Evolutionary conservation across 192 early-diverging fungal genomes (phyloP), one percentile per base, ranked within the genome.

Genomic region (Coemansia javaensis): DNA sequence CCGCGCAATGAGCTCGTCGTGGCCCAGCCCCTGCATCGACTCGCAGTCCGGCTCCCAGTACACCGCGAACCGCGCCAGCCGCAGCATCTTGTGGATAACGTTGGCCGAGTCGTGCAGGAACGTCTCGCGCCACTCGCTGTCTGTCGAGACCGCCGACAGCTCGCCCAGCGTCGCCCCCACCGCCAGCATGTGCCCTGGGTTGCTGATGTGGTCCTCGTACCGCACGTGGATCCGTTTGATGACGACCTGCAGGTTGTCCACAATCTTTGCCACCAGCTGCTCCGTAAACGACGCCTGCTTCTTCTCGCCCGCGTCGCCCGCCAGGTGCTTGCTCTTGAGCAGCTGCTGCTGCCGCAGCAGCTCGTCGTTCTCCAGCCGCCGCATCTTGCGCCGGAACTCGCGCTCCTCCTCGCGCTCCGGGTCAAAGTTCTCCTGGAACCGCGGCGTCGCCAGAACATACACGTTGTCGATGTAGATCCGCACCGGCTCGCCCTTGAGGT

Each of bases 161-260:
- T 96, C 90, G 16, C 79, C 77, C 10, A 99, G 67, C 0, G 94
- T 96, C 21, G 94, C 59, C 12, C 96, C 96, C 13, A 89, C 81
- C 0, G 90, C 86, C 69, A 99, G 89, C 42, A 85, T 85, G 31
- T 85, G 82, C 59, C 77, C 77, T 13, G 85, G 85, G 56, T 84
- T 85, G 42, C 84, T 89, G 42, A 82, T 52, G 17, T 77, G 70
- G 75, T 99, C 96, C 55, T 97, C 96, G 66, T 94, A 99, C 21
- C 94, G 77, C 42, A 99, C 76, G 56, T 99, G 96, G 32, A 97
- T 97, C 63, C 95, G 91, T 38, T 87, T 84, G 53, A 99, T 93
- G 8, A 88, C 84, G 7, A 99, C 81, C 47, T 99, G 94, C 33
- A 99, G 59, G 56, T 99, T 99, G 58, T 99, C 94, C 4, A 99